Evolutionary conservation across 495 filamentous ascomycete species (phyloP).

Genomic region (Tuber melanosporum): DNA sequence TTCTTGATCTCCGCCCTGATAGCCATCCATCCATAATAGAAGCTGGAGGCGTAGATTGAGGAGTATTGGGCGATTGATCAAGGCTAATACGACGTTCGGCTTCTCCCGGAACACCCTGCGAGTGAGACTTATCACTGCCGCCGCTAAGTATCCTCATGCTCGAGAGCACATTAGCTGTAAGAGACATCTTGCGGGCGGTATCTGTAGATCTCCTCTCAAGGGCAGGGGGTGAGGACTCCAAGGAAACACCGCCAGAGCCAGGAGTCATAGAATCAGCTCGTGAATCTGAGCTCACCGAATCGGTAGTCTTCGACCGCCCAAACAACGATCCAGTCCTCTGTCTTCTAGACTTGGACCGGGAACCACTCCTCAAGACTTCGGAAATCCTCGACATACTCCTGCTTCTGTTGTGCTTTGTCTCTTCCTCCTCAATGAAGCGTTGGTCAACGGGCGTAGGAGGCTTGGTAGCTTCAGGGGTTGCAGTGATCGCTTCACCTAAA

Average conservation of each 20-base stretch:
- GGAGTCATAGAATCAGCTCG: conserved; percentile 1
- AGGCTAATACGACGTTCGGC: neutral
- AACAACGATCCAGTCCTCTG: neutral
- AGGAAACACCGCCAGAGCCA: neutral
- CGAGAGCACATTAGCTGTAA: neutral
- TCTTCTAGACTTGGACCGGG: neutral
- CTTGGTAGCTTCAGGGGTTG: neutral
- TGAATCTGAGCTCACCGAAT: neutral
- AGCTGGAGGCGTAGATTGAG: neutral
- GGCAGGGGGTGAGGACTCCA: neutral
- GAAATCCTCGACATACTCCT: conserved; percentile 1
- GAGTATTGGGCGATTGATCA: neutral
- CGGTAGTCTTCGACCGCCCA: neutral
- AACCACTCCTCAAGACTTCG: neutral
- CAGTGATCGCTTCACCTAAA: conserved; percentile 9
- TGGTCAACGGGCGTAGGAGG: neutral
- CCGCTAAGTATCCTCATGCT: neutral
- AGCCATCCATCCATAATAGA: neutral
- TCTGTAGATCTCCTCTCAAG: neutral
- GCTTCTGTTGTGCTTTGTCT: neutral
- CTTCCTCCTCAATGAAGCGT: neutral
- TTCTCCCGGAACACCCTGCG: neutral
- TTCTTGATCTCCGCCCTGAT: neutral
- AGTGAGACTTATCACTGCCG: neutral
- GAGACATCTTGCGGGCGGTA: neutral